Evolutionary conservation across 192 early-diverging fungal species (phyloP), one percentile per base, ranked within the genome.

Genomic region (Gigaspora rosea): DNA sequence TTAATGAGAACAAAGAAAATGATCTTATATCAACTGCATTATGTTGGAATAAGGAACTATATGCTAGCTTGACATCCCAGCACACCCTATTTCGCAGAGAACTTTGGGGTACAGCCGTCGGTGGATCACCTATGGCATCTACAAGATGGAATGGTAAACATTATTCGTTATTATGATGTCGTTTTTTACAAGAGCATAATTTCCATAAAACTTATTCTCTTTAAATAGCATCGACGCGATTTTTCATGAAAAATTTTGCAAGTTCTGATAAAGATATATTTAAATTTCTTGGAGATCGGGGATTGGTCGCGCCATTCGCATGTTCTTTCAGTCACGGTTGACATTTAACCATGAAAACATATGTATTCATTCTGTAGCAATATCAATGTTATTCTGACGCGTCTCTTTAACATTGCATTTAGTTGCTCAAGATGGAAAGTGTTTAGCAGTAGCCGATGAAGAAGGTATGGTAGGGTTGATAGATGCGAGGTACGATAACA

Each of bases 381-480:
- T 7, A 41, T 41, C 2, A 41, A 41, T 7, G 7, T 41, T 7
- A 41, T 41, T 41, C 41, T 41, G 41, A 41, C 7, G 41, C 41
- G 41, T 41, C 41, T 7, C 41, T 41, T 69, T 49, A 36, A 48
- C 20, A n/a, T 18, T n/a, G 11, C n/a, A 35, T 47, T 6, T 77
- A 86, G 83, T 33, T n/a, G 80, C 78, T 4, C 72, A 79, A 48
- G 78, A 83, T 20, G 89, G 88, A 13, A 85, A 85, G 41, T 80
- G 81, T 57, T 61, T 93, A 56, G 91, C 92, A 16, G 85, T 91
- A 32, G 88, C 86, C 8, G 88, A 90, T 69, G 92, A 93, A 77
- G 86, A 85, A 22, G 92, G 92, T 13, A 79, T 64, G 20, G 75
- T 93, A 4, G 70, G 79, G 20, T 50, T 93, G 36, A 78, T 93